phyloP scores from a whole-genome alignment of 345 rosid genomes.

The Eucalyptus paniculata region DNA sequence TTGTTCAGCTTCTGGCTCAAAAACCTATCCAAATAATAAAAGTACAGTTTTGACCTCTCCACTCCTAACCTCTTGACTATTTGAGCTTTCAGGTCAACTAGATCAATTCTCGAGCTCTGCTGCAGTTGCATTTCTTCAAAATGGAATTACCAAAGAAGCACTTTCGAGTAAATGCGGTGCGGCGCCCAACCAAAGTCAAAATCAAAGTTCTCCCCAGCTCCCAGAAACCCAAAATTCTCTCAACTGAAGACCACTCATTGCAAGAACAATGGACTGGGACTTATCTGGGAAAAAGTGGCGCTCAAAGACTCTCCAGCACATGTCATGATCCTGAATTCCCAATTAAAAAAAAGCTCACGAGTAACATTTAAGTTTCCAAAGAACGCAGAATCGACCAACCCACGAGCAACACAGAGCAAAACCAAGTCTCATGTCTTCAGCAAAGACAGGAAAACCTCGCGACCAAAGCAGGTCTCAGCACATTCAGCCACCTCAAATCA shows the following conservation, averaged over 20 bases:
- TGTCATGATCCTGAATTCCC: background rate
- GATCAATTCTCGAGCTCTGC: constrained; percentile 64
- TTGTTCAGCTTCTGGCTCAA: constrained; percentile 19
- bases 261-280: background rate
- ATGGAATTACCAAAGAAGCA: background rate
- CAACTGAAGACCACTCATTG: background rate
- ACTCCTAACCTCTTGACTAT: constrained; percentile 21
- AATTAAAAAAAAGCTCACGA: background rate
- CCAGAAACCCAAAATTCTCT: constrained; percentile 2
- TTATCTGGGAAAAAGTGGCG: background rate
- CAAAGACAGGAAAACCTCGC: background rate
- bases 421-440: background rate
- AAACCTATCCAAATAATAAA: constrained; percentile 14
- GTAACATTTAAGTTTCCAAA: background rate
- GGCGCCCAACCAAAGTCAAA: background rate
- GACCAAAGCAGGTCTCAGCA: background rate
- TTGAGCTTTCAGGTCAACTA: constrained; percentile 24
- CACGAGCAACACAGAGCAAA: background rate
- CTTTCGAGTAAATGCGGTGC: background rate
- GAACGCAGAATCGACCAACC: background rate
- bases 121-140: constrained; percentile 58
- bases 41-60: constrained; percentile 20
- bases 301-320: background rate
- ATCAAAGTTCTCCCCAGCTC: constrained; percentile 14
- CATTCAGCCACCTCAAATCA: background rate